Evolutionary conservation across 2,329 filamentous ascomycete species (phyloP).

Genomic region (Capronia americana): DNA sequence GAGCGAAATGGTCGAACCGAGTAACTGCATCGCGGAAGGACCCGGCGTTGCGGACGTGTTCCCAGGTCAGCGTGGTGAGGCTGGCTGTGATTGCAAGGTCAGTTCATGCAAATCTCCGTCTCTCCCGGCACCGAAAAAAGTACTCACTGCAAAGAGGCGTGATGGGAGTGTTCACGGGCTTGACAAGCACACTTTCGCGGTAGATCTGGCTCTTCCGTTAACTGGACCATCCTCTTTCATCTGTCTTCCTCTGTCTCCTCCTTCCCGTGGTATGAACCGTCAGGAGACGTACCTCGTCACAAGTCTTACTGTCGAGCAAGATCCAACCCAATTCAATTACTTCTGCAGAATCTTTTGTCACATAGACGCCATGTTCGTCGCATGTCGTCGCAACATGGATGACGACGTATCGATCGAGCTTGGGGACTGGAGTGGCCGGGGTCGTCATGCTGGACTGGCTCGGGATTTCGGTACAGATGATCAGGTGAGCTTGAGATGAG

Average conservation of each 20-base stretch:
- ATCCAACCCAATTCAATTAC: conserved; percentile 99
- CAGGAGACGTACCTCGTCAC: conserved; percentile 77
- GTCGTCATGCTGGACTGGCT: conserved; percentile 51
- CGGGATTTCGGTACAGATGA: conserved; percentile 9
- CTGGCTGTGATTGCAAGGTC: conserved; percentile 68
- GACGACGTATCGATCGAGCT: conserved; percentile 94
- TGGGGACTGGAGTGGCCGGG: conserved; percentile 63
- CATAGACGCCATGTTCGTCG: conserved; percentile 98
- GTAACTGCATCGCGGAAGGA: conserved; percentile 96
- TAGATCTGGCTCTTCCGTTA: conserved; percentile 69
- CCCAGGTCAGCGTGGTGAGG: conserved; percentile 97
- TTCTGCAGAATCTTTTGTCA: conserved; percentile 98
- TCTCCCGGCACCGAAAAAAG: conserved; percentile 24
- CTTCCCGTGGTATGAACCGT: conserved; percentile 23
- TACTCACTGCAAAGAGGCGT: conserved; percentile 97
- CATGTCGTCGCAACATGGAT: conserved; percentile 99
- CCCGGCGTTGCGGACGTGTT: conserved; percentile 96
- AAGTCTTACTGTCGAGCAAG: conserved; percentile 85
- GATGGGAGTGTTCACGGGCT: conserved; percentile 98
- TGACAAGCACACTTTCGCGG: conserved; percentile 94
- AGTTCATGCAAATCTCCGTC: conserved; percentile 32
- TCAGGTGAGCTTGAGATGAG: conserved; percentile 3
- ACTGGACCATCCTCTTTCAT: conserved; percentile 10
- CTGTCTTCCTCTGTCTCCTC: conserved; percentile 14
- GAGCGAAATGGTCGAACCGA: conserved; percentile 91